Evolutionary conservation across 129 eudicot species (phyloP).

Genomic region (Saussurea involucrata): DNA sequence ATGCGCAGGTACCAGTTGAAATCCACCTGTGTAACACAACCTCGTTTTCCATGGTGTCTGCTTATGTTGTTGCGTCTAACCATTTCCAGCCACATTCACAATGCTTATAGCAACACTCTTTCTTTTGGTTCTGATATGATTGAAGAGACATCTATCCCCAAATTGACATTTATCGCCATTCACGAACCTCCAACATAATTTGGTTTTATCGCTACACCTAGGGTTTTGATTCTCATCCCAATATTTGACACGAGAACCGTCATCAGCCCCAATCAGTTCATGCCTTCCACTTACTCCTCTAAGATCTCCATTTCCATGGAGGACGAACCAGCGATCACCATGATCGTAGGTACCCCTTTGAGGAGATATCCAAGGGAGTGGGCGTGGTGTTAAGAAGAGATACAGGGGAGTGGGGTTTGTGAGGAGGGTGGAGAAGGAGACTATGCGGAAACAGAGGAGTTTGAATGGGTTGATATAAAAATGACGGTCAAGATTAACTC

Average conservation of each 20-base stretch:
- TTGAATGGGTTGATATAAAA: too few relatives aligned
- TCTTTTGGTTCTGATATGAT: conserved; percentile 16
- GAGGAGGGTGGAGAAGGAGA: too few relatives aligned
- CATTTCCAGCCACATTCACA: conserved; percentile 15
- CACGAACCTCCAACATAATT: conserved; percentile 8
- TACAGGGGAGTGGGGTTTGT: too few relatives aligned
- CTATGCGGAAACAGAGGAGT: too few relatives aligned
- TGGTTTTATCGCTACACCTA: neutral
- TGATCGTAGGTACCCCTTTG: conserved; percentile 46
- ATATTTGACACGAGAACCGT: neutral
- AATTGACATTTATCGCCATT: conserved; percentile 34
- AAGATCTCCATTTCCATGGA: conserved; percentile 33
- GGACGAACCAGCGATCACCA: conserved; percentile 47
- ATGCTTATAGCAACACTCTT: conserved; percentile 22
- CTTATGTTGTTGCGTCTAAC: conserved; percentile 15
- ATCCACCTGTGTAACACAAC: conserved; percentile 56
- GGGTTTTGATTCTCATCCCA: conserved; percentile 10
- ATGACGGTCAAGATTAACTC: too few relatives aligned
- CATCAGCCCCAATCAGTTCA: neutral
- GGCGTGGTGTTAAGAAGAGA: too few relatives aligned
- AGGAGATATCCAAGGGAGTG: too few relatives aligned
- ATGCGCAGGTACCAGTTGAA: conserved; percentile 37
- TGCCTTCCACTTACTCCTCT: neutral
- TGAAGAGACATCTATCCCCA: conserved; percentile 43
- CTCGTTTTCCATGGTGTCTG: conserved; percentile 35